Percentiles rank a stretch among this genome's conserved stretches.
phyloP scores from a whole-genome alignment of 257 asterid species.

The Penstemon eatonii region DNA sequence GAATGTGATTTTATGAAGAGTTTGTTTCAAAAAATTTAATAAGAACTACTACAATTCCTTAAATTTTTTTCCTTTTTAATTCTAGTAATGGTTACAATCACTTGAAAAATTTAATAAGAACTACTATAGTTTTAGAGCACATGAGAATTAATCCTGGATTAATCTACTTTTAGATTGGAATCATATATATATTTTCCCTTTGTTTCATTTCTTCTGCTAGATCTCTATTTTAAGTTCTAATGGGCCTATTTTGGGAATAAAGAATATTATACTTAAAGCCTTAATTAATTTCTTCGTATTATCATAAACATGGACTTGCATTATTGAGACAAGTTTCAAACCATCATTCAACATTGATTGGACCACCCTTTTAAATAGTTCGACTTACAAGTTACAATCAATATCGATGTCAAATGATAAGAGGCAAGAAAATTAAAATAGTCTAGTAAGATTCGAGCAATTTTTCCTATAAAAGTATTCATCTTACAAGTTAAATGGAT shows the following conservation, averaged over 20 bases:
- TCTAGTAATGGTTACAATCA: no score
- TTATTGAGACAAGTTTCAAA: constrained; percentile 22
- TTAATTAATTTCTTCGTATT: background rate
- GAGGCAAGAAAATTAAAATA: no score
- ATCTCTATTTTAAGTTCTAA: background rate
- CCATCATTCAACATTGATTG: constrained; percentile 20
- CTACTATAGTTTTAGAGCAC: constrained; percentile 1
- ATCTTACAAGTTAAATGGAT: no score
- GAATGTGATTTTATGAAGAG: no score
- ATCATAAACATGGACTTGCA: background rate
- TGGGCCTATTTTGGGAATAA: background rate
- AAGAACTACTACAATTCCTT: no score
- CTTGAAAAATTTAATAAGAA: background rate
- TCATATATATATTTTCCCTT: background rate
- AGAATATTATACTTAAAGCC: background rate
- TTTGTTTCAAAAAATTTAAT: no score
- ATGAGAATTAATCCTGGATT: background rate
- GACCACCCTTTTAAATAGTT: constrained; percentile 11
- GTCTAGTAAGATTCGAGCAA: no score
- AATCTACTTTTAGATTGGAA: constrained; percentile 7
- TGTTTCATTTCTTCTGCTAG: background rate
- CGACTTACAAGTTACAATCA: background rate
- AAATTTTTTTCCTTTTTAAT: no score
- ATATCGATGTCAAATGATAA: background rate
- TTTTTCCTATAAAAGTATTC: no score